Conservation (phyloP, 2,329 filamentous ascomycete genomes). For the Dothiorella sarmentorum region DNA sequence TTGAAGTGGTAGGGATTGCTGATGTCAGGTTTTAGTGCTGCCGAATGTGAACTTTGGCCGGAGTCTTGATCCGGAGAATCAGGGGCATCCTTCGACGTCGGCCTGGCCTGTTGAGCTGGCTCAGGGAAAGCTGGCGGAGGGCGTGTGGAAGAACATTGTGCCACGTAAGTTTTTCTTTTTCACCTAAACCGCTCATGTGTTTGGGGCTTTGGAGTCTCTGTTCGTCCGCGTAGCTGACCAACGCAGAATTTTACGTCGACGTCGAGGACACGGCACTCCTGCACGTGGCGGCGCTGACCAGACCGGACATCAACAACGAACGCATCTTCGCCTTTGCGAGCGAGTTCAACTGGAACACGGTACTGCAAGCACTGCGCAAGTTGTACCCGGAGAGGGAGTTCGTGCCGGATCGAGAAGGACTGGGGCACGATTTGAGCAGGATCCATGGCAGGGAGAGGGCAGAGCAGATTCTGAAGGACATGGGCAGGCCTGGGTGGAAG, state of each 20-base stretch:
- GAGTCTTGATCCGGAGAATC: slow-evolving; percentile 20
- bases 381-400: slow-evolving; percentile 5
- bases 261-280: slow-evolving; percentile 24
- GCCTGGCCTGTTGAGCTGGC: slow-evolving; percentile 19
- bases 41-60: slow-evolving; percentile 21
- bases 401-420: slow-evolving; percentile 17
- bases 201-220: too few relatives aligned
- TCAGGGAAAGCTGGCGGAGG: slow-evolving; percentile 20
- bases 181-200: too few relatives aligned
- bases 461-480: slow-evolving; percentile 18
- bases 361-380: slow-evolving; percentile 15
- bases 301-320: slow-evolving; percentile 18
- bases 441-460: slow-evolving; percentile 3
- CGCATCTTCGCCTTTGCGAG: slow-evolving; percentile 22
- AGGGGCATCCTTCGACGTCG: slow-evolving; percentile 22
- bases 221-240: too few relatives aligned
- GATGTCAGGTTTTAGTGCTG: neutral
- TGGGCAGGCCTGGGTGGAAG: slow-evolving; percentile 20
- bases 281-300: slow-evolving; percentile 23
- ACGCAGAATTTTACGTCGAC: slow-evolving; percentile 23
- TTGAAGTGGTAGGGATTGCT: neutral
- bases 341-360: slow-evolving; percentile 19
- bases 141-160: neutral
- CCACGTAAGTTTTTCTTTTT: neutral
- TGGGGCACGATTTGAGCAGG: slow-evolving; percentile 21